phyloP scores from a whole-genome alignment of 371 early-diverging fungal genomes.

The Actinomortierella wolfii region DNA sequence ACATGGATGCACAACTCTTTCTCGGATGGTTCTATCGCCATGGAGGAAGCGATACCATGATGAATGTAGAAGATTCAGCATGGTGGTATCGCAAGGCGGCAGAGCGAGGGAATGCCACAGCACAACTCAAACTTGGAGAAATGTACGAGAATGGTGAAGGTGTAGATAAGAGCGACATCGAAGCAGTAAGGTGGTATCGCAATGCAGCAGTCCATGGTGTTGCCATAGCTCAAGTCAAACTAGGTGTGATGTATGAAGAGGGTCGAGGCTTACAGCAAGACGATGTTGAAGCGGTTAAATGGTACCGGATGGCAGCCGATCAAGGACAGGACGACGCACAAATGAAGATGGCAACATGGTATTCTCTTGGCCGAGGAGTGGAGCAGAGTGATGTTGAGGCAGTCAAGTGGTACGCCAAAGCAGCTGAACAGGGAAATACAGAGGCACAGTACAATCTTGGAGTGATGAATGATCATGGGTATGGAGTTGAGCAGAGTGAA shows the following conservation, averaged over 20 bases:
- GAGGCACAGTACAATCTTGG: slow-evolving; percentile 70
- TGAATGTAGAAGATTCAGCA: no score
- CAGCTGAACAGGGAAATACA: slow-evolving; percentile 78
- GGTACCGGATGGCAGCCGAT: slow-evolving; percentile 69
- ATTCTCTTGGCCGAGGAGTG: slow-evolving; percentile 83
- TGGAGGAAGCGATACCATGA: no score
- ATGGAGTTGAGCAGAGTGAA: slow-evolving; percentile 74
- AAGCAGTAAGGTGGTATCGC: slow-evolving; percentile 82
- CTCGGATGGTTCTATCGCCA: no score
- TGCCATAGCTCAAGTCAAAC: slow-evolving; percentile 66
- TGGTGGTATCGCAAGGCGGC: slow-evolving; percentile 74
- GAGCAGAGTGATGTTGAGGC: slow-evolving; percentile 66
- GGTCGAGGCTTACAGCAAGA: slow-evolving; percentile 79
- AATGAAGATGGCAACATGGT: slow-evolving; percentile 84
- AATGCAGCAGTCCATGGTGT: slow-evolving; percentile 77
- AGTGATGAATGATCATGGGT: slow-evolving; percentile 81
- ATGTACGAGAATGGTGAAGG: slow-evolving; percentile 84
- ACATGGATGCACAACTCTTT: no score
- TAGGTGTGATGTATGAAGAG: slow-evolving; percentile 81
- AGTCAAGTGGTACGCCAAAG: slow-evolving; percentile 69
- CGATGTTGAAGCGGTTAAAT: slow-evolving; percentile 67
- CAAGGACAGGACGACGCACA: slow-evolving; percentile 73
- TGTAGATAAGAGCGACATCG: slow-evolving; percentile 57
- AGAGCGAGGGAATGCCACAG: slow-evolving; percentile 77
- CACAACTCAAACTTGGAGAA: slow-evolving; percentile 78